Base-by-base conservation (phyloP, 192 early-diverging fungal genomes). In the Coemansia reversa region DNA sequence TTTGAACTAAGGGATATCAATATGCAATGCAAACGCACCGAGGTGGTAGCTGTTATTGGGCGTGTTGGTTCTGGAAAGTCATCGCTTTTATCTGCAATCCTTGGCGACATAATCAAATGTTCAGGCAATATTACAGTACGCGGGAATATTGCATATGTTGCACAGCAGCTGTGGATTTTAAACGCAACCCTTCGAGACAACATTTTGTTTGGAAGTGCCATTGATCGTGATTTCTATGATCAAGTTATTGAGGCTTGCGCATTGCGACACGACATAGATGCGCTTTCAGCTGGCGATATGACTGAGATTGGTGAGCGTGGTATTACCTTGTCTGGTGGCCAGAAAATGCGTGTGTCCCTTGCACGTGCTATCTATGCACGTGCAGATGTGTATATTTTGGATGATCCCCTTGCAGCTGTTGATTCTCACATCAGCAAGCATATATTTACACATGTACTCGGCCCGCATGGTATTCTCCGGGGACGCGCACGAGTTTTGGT, bases 361-460 rank as follows among this genome's bases (percentile, higher is more conserved):
- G 89, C 89, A 0, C 74, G 90, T 50, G 87, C 87, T 0, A 73
- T 85, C 14, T 89, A 88, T 56, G 48, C 81, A 25, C 71, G 86
- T 12, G 84, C 85, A 11, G 87, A 91, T 35, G 67, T 89, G 1
- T 82, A 84, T 48, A 74, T 90, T 3, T 65, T 92, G 24, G 90
- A 91, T 56, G 89, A 92, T 54, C 86, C 87, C 8, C 72, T 90
- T 24, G 73, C 88, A 39, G 88, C 90, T n/a, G 84, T 87, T 3
- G 86, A 85, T 54, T 74, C 85, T 3, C 83, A 85, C 61, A 83
- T 87, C 9, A 80, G 83, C 23, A 82, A 85, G 53, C 75, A 79
- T 18, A 66, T 87, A 2, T 87, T 86, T 39, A 74, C 75, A 0
- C 76, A 83, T 30, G 81, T 79, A 25, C 60, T 85, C 19, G 76